Percentiles rank a stretch among this genome's conserved stretches.
Evolutionary conservation across 352 stramenopile genomes (phyloP).

Genomic region (Lagenidium giganteum): DNA sequence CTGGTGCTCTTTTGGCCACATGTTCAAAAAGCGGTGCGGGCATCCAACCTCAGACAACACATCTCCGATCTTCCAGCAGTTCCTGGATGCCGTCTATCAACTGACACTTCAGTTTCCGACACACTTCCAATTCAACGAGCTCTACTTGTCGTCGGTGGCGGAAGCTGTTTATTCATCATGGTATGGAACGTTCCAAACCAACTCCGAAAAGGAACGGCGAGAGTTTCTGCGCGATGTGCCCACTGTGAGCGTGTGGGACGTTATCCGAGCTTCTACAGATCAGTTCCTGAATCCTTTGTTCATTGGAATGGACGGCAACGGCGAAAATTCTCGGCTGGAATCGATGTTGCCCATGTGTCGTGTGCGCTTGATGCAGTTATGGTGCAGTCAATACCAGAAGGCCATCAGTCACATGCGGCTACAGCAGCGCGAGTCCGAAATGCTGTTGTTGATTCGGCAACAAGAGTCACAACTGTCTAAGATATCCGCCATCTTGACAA

Average conservation of each 20-base stretch:
- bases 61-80: conserved; percentile 98
- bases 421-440: conserved; percentile 83
- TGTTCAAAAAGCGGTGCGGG: conserved; percentile 77
- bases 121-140: conserved; percentile 98
- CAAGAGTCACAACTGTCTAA: conserved; percentile 73
- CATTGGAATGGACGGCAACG: conserved; percentile 30
- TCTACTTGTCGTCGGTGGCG: conserved; percentile 89
- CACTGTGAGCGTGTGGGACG: conserved; percentile 80
- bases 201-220: conserved; percentile 73
- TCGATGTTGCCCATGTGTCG: conserved; percentile 77
- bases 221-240: conserved; percentile 60
- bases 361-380: conserved; percentile 84
- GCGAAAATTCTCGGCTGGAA: conserved; percentile 37
- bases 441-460: conserved; percentile 76
- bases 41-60: conserved; percentile 89
- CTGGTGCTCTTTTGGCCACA: conserved; percentile 87
- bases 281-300: conserved; percentile 83
- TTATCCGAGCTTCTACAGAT: conserved; percentile 77
- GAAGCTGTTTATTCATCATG: conserved; percentile 97
- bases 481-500: conserved; percentile 49
- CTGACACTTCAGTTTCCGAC: conserved; percentile 95
- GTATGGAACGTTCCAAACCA: conserved; percentile 91
- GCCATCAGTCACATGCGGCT: conserved; percentile 84
- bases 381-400: conserved; percentile 84
- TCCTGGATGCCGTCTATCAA: conserved; percentile 98